Conservation (phyloP, 2,329 filamentous ascomycete species). For the Diaporthe citrichinensis region DNA sequence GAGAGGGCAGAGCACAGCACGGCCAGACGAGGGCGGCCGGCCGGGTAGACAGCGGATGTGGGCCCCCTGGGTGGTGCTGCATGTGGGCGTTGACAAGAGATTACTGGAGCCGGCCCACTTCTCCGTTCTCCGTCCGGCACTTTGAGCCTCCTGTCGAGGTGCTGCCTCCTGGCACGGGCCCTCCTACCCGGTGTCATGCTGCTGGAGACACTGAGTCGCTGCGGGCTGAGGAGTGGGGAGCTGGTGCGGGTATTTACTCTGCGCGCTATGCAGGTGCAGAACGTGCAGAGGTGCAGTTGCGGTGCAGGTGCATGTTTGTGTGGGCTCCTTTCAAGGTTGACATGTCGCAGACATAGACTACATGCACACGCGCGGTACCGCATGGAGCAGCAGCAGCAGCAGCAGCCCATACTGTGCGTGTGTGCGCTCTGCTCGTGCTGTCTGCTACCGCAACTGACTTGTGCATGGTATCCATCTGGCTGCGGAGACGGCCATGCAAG, state of each 20-base stretch:
- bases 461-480: slow-evolving; percentile 24
- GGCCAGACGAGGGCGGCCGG: background rate
- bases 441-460: slow-evolving; percentile 8
- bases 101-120: slow-evolving; percentile 21
- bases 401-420: background rate
- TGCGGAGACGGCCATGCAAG: slow-evolving; percentile 34
- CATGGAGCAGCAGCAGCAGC: background rate
- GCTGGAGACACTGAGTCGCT: slow-evolving; percentile 19
- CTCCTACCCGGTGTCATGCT: slow-evolving; percentile 31
- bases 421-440: background rate
- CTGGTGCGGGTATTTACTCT: slow-evolving; percentile 18
- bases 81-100: slow-evolving; percentile 8
- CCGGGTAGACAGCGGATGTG: slow-evolving; percentile 11
- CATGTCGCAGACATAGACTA: slow-evolving; percentile 23
- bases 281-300: slow-evolving; percentile 18
- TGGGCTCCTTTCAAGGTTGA: slow-evolving; percentile 23
- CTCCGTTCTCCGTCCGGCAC: slow-evolving; percentile 30
- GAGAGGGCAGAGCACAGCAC: background rate
- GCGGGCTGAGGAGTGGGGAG: slow-evolving; percentile 31
- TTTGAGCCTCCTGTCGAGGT: slow-evolving; percentile 30
- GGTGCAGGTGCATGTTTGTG: slow-evolving; percentile 17
- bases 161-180: slow-evolving; percentile 12
- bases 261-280: background rate
- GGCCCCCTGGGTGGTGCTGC: background rate
- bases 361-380: background rate